phyloP scores from a whole-genome alignment of 176 grass and related monocot genomes.

The Saccharum officinarum region DNA sequence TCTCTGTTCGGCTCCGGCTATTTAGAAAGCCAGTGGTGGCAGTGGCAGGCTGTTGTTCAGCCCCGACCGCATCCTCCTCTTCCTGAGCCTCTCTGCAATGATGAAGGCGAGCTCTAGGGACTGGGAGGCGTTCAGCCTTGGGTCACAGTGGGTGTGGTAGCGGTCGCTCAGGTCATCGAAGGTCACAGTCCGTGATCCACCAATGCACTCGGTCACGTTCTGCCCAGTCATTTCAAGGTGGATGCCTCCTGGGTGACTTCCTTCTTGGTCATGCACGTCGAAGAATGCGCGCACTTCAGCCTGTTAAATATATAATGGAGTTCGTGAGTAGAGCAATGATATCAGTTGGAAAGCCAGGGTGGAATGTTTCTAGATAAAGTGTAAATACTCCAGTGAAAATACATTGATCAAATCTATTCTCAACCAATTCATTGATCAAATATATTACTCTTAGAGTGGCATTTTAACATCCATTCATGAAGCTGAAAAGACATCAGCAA shows the following conservation, averaged over 20 bases:
- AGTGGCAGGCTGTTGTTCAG: constrained; percentile 50
- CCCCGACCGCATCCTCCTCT: constrained; percentile 64
- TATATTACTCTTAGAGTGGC: not conserved
- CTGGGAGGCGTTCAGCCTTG: constrained; percentile 85
- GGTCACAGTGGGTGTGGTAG: constrained; percentile 96
- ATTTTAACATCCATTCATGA: not conserved
- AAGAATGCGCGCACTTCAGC: constrained; percentile 90
- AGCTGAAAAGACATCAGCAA: not conserved
- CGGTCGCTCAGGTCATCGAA: constrained; percentile 82
- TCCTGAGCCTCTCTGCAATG: constrained; percentile 88
- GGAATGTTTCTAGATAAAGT: not conserved
- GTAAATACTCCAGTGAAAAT: not conserved
- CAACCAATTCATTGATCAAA: not conserved
- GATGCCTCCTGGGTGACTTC: constrained; percentile 86
- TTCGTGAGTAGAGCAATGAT: not conserved
- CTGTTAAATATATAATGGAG: constrained; percentile 41
- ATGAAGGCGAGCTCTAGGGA: constrained; percentile 91
- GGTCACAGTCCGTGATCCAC: constrained; percentile 87
- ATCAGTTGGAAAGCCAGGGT: not conserved
- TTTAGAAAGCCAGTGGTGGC: constrained; percentile 76
- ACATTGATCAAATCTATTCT: not conserved
- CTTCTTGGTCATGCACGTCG: constrained; percentile 92
- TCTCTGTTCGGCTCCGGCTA: not conserved
- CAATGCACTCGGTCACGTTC: constrained; percentile 92
- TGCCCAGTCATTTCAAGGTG: constrained; percentile 98